These are phyloP conservation scores for Plasmodium chabaudi DNA, from an alignment of 169 alveolate species.

Conservation along the genomic window DNA sequence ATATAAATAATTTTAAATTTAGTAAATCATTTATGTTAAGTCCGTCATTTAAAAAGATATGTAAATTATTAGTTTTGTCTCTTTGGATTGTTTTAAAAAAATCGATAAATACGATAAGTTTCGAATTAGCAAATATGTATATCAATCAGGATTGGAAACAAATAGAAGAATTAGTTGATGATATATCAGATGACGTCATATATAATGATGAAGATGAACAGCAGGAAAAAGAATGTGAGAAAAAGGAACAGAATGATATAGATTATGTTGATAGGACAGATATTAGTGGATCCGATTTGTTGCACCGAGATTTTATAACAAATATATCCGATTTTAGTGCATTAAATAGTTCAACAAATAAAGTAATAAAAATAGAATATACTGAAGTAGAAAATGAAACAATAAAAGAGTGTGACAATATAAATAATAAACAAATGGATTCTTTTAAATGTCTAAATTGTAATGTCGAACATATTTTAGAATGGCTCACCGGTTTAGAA, in stretches of 20 bases:
- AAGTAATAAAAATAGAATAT: neutral
- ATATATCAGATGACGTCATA: conserved; percentile 21
- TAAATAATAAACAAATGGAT: neutral
- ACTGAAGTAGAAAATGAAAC: neutral
- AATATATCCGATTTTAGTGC: too few relatives aligned
- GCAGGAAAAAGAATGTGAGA: conserved; percentile 14
- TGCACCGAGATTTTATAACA: neutral
- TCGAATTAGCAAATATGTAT: conserved; percentile 11
- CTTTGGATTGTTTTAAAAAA: conserved; percentile 25
- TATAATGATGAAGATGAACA: conserved; percentile 70
- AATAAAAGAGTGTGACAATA: neutral
- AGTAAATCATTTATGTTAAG: conserved; percentile 6
- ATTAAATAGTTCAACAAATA: too few relatives aligned
- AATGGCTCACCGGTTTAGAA: neutral
- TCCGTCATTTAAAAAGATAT: conserved; percentile 18
- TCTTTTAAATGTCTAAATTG: too few relatives aligned
- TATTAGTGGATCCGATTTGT: neutral
- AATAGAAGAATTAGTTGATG: conserved; percentile 28
- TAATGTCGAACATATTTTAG: neutral
- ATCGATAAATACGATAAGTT: conserved; percentile 22
- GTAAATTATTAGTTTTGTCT: conserved; percentile 25
- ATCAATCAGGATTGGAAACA: neutral
- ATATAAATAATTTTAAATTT: conserved; percentile 15
- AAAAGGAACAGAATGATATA: conserved; percentile 28
- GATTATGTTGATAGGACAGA: conserved; percentile 4